Conservation (phyloP, 2,329 filamentous ascomycete species). For the Blastomyces emzantsi region DNA sequence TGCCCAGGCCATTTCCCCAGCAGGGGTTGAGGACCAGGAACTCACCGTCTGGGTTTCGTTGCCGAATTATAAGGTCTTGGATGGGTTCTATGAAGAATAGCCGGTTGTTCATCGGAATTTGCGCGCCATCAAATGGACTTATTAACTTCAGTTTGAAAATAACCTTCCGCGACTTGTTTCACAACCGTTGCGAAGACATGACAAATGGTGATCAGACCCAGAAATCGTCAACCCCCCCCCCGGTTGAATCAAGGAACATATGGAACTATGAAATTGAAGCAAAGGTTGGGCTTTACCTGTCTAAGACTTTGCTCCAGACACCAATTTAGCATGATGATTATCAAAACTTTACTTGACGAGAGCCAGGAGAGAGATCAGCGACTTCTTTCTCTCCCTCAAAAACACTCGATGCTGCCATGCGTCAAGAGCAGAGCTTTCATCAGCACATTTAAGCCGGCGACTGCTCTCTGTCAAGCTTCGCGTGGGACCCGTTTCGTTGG, state of each 20-base stretch:
- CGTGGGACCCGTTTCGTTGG: not conserved
- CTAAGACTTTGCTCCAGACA: not conserved
- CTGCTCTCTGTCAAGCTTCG: not conserved
- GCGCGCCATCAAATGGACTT: not conserved
- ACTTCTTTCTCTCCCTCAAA: not conserved
- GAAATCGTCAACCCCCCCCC: not conserved
- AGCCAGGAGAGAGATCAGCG: not conserved
- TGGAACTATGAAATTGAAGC: not conserved
- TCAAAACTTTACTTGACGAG: not conserved
- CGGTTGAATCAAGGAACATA: not conserved
- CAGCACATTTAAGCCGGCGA: not conserved
- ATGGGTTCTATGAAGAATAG: no score
- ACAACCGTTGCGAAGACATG: not conserved
- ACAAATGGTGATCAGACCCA: not conserved
- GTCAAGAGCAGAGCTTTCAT: not conserved
- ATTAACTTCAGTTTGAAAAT: not conserved
- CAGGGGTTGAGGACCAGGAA: no score
- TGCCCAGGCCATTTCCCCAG: no score
- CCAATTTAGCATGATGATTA: not conserved
- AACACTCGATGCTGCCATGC: not conserved
- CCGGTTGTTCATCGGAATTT: not conserved
- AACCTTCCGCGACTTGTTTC: not conserved
- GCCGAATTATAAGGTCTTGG: no score
- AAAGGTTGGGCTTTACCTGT: not conserved
- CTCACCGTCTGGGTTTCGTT: no score